These are phyloP conservation scores for Cryptococcus floricola DNA, from an alignment of 1,284 basidiomycete genomes.

Conservation along the genomic window DNA sequence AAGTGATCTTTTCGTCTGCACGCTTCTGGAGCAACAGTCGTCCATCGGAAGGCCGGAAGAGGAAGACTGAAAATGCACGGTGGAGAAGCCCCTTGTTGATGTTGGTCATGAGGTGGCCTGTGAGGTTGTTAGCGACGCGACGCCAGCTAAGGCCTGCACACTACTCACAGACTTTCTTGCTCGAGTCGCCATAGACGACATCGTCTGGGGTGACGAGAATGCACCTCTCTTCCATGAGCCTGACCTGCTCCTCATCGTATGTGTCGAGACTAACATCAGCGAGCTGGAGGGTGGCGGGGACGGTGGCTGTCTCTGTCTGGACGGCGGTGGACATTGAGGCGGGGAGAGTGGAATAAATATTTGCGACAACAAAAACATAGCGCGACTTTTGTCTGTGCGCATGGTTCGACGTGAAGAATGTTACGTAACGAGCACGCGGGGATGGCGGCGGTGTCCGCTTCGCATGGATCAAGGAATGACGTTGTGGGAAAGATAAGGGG, in stretches of 20 bases:
- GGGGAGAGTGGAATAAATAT: not conserved
- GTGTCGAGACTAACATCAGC: conserved; percentile 35
- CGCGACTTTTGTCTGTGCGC: conserved; percentile 5
- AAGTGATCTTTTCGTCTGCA: conserved; percentile 97
- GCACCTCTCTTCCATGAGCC: conserved; percentile 96
- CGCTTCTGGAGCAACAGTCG: conserved; percentile 93
- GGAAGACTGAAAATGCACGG: conserved; percentile 95
- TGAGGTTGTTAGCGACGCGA: not conserved
- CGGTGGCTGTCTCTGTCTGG: conserved; percentile 4
- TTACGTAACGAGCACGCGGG: not conserved
- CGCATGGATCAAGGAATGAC: no score
- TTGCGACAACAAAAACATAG: not conserved
- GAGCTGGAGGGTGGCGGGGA: conserved; percentile 4
- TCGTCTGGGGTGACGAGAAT: conserved; percentile 93
- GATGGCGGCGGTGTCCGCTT: no score
- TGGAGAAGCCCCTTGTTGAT: conserved; percentile 93
- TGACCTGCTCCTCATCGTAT: conserved; percentile 53
- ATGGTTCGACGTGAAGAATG: conserved; percentile 4
- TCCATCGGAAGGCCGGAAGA: conserved; percentile 91
- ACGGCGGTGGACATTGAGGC: conserved; percentile 15
- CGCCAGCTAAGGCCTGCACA: not conserved
- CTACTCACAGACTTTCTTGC: conserved; percentile 87
- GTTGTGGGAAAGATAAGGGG: no score
- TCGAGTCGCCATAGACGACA: conserved; percentile 78
- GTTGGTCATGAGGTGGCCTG: conserved; percentile 97